Conservation (phyloP, 2,329 filamentous ascomycete genomes). For the Hortaea werneckii region DNA sequence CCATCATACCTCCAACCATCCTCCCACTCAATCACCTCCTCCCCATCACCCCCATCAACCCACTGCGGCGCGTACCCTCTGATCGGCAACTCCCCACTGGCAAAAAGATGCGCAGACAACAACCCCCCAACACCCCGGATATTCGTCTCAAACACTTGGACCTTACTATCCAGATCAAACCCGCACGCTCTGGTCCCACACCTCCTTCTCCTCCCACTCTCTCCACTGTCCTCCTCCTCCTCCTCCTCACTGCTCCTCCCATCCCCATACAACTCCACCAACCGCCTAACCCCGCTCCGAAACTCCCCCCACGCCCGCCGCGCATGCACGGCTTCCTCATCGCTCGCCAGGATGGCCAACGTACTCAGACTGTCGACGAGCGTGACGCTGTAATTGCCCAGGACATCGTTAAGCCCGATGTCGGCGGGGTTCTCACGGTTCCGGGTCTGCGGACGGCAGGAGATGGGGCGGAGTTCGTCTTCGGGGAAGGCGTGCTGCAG, state of each 20-base stretch:
- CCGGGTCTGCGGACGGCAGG: conserved; percentile 74
- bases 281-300: conserved; percentile 63
- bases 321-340: conserved; percentile 40
- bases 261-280: conserved; percentile 81
- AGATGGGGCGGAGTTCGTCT: conserved; percentile 82
- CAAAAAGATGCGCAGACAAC: conserved; percentile 87
- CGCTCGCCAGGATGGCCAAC: conserved; percentile 73
- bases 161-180: conserved; percentile 94
- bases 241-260: not conserved
- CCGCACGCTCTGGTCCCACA: conserved; percentile 64
- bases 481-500: conserved; percentile 90
- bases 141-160: conserved; percentile 96
- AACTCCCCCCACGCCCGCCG: conserved; percentile 52
- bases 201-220: conserved; percentile 52
- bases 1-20: conserved; percentile 71
- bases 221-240: not conserved
- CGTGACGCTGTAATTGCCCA: conserved; percentile 94
- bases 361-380: conserved; percentile 92
- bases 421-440: conserved; percentile 70
- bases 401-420: conserved; percentile 83
- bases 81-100: conserved; percentile 81
- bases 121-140: conserved; percentile 87
- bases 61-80: conserved; percentile 55
- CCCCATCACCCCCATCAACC: conserved; percentile 13
- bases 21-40: conserved; percentile 32